Base-by-base conservation (phyloP, 352 stramenopile species). In the Elongisporangium prolatum region DNA sequence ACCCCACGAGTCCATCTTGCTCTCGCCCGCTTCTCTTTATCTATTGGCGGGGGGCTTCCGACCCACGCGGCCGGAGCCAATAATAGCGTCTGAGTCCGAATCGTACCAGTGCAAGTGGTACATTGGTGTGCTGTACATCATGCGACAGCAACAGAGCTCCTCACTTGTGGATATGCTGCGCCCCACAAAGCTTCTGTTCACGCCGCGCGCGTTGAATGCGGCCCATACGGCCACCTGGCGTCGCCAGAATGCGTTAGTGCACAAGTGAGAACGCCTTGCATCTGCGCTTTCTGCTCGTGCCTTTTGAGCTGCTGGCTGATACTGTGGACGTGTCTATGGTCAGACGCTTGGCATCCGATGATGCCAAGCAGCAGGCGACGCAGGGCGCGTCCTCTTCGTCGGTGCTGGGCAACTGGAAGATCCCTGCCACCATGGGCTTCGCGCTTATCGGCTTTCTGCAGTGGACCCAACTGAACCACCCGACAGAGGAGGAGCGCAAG, bases 1-100 rank as follows among this genome's bases (percentile, higher is more conserved):
- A 91, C 81, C 81, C 81, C 81, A 91, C 5, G 81, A 91, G 72
- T 91, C 81, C 81, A 91, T 91, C 37, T 71, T 77, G 22, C 34
- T 44, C 11, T 44, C 34, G 34, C 14, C 34, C 10, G 34, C 34
- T 44, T 44, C 34, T 44, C 34, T 44, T 44, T 44, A 44, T 44
- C 34, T 44, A 44, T 44, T 44, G 34, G 34, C 34, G 34, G 34
- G 34, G 34, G 34, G 34, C 34, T 44, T 44, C 34, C 34, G 34
- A 44, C 34, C 34, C 34, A 44, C 34, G 34, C 34, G 34, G 34
- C 34, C 34, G 34, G 34, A 44, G 34, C 34, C 34, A 44, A 44
- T 44, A 44, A 44, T 44, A 44, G 34, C 34, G 34, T 44, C 34
- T 44, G 34, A 44, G 34, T 44, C 34, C 14, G 34, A 44, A 44